Evolutionary conservation across 2,329 filamentous ascomycete genomes (phyloP), one percentile per base, ranked within the genome.

Genomic region (Cephalotrichum gorgonifer): DNA sequence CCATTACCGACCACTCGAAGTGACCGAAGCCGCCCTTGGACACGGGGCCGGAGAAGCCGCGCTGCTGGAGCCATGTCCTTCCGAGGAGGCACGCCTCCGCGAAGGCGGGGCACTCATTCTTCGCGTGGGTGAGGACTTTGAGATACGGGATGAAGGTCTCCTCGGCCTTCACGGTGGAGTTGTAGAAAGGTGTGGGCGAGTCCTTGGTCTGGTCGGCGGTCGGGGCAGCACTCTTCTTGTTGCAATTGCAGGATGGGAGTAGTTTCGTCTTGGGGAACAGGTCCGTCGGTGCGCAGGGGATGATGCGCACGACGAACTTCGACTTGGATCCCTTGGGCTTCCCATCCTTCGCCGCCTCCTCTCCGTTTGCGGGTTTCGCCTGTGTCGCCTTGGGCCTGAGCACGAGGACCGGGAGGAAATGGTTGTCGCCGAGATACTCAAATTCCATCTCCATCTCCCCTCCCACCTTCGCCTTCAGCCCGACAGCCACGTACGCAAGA

Each of bases 1-100:
- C 78, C 44, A 93, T 69, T n/a, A 80, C 70, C 1, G 86, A 77
- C 88, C 88, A 97, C 62, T 98, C 93, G 55, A 95, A 95, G 55
- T 88, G 81, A 3, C 93, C 93, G 62, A 98, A 96, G 0, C 93
- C 93, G 42, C 93, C 91, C 41, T 75, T 70, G 2, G 79, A 74
- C n/a, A 89, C 65, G 22, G 75, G 70, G 42, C 86, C 78, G 15
- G 76, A 76, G 55, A 96, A 86, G 0, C 89, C 89, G 49, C 91
- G 80, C 65, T 97, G 91, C 55, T 83, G 83, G 38, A 98, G 74
- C 93, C 93, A 98, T 49, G 87, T 79, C 50, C 85, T 81, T 25
- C 91, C 93, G 22, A 98, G 75, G 7, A 94, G 74, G 62, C 88
- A 95, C 8, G 89, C 86, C 62, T 96, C 89, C 51, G 77, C 75